Conservation (phyloP, 2,329 filamentous ascomycete genomes). For the Biscogniauxia marginata region DNA sequence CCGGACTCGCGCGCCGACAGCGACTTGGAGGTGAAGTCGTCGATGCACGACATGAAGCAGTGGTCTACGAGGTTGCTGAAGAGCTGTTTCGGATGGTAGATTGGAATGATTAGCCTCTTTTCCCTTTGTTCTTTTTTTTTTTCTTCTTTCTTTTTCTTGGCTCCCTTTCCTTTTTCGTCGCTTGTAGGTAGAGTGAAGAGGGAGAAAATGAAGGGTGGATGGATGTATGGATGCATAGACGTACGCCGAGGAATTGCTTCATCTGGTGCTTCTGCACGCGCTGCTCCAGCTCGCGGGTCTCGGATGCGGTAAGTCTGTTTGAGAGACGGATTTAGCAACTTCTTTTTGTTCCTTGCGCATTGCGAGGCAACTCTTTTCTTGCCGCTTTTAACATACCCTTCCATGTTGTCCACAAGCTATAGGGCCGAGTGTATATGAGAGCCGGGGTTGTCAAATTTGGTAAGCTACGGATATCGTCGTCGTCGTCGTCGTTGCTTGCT, state of each 20-base stretch:
- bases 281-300: conserved; percentile 89
- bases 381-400: conserved; percentile 22
- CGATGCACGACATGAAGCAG: conserved; percentile 97
- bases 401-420: conserved; percentile 20
- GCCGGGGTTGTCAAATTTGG: neutral
- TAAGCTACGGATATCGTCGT: neutral
- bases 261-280: conserved; percentile 98
- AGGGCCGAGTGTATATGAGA: neutral
- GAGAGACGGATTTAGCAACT: too few species aligned
- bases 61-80: conserved; percentile 71
- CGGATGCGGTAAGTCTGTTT: conserved; percentile 65
- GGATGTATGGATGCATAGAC: conserved; percentile 36
- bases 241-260: conserved; percentile 97
- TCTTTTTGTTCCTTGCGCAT: neutral
- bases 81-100: conserved; percentile 40
- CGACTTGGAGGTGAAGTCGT: conserved; percentile 97
- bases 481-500: neutral
- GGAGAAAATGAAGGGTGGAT: conserved; percentile 1
- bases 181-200: neutral
- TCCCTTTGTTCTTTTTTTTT: neutral
- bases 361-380: too few species aligned
- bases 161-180: neutral
- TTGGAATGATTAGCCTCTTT: too few species aligned
- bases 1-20: conserved; percentile 83
- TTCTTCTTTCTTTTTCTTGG: neutral